Evolutionary conservation across 1,139 yeast genomes (phyloP), one percentile per base, ranked within the genome.

Genomic region (Taiozyma sp.): DNA sequence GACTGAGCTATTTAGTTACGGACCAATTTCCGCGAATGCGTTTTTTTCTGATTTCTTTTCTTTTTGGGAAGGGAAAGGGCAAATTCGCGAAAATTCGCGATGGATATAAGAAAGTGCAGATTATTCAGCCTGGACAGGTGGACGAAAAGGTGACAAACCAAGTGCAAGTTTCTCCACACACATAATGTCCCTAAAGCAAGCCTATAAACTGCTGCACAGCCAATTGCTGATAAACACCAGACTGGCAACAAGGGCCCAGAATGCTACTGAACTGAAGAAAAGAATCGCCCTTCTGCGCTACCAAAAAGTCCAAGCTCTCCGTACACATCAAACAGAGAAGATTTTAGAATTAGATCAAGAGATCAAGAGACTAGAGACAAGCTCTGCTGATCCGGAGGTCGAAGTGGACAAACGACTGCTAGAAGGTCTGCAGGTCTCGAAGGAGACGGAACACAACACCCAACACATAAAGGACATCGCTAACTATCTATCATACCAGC

Each of bases 401-500:
- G 48, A 54, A 44, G 47, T 62, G 2, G 57, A 56, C 23, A 16
- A 52, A 3, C 38, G 43, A 22, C 28, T 61, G 7, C n/a, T 53
- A 7, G 50, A 54, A 4, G 53, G 54, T 40, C 48, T 60, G 44
- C 42, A 50, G 50, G 51, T 56, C 29, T 30, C 50, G n/a, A 47
- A 46, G 24, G 54, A 53, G 42, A 45, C 57, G 4, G 44, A 48
- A 2, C 62, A 62, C 40, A 49, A 54, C 16, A 24, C 57, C 8
- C 57, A 57, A 34, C 70, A 68, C 50, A 44, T 68, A 34, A 54
- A 60, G 44, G 73, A 69, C 49, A 59, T 66, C 30, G 65, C 66
- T 4, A 73, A 85, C 51, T 92, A 83, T 63, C 72, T 92, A 51
- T 74, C 75, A 47, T 81, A 86, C 56, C 98, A 92, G 67, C 76